A percentile compares a stretch with the other conserved stretches of the same genome.
phyloP scores from a whole-genome alignment of 345 rosid genomes.

The Salix caprea region DNA sequence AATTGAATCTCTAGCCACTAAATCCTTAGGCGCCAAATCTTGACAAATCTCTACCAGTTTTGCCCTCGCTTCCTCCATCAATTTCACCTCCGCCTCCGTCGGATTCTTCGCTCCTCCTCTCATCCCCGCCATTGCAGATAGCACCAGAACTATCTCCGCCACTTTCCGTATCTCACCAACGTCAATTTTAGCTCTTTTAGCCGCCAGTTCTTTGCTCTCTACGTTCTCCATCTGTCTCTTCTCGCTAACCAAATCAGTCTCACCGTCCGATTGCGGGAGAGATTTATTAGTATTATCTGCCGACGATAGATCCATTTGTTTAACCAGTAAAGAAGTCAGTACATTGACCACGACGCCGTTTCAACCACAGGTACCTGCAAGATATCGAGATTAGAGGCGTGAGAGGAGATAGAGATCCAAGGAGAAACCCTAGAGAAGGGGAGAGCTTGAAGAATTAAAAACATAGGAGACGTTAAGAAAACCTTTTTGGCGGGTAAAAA shows the following conservation, averaged over 20 bases:
- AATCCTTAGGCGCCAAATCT: constrained; percentile 58
- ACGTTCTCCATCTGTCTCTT: constrained; percentile 30
- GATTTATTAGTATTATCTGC: neutral
- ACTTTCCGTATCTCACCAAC: constrained; percentile 34
- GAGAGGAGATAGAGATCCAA: neutral
- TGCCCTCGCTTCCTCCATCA: constrained; percentile 81
- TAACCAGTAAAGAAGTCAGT: neutral
- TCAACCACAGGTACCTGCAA: neutral
- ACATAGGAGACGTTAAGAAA: constrained; percentile 18
- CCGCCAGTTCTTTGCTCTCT: constrained; percentile 15
- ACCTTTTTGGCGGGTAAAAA: constrained; percentile 46
- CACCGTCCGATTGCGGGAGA: constrained; percentile 2
- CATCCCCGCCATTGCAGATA: constrained; percentile 73
- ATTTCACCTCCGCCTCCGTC: constrained; percentile 52
- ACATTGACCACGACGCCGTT: neutral
- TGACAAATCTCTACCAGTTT: constrained; percentile 52
- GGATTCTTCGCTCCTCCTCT: constrained; percentile 56
- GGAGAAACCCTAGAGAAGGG: neutral
- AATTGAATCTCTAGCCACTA: constrained; percentile 50
- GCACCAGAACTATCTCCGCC: constrained; percentile 79
- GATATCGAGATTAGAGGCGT: constrained; percentile 8
- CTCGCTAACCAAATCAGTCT: constrained; percentile 13
- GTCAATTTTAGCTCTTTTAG: constrained; percentile 39
- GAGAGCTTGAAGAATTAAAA: constrained; percentile 7
- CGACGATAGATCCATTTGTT: constrained; percentile 29